phyloP scores from a whole-genome alignment of 331 rosid genomes.

The Acacia pycnantha region DNA sequence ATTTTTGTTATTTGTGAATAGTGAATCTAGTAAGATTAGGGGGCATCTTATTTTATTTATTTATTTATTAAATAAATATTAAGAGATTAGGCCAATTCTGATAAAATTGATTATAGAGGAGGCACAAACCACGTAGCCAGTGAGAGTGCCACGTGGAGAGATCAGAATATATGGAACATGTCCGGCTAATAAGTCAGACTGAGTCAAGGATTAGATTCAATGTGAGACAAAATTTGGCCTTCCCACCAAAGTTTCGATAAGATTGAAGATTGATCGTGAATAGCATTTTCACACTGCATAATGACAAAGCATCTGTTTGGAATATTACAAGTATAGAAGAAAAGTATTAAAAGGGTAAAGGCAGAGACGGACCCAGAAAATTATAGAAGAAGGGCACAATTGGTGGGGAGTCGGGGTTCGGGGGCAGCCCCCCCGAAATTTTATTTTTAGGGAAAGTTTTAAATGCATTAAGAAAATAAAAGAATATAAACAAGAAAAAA shows the following conservation, averaged over 20 bases:
- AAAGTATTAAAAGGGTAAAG: too few relatives aligned
- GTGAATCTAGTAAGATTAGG: constrained; percentile 29
- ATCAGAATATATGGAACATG: constrained; percentile 49
- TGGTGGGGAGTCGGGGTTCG: too few relatives aligned
- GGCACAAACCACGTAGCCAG: constrained; percentile 42
- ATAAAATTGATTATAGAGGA: constrained; percentile 13
- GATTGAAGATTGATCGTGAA: constrained; percentile 40
- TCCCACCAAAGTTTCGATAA: background rate
- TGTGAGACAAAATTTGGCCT: constrained; percentile 29
- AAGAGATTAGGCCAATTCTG: background rate
- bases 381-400: too few relatives aligned
- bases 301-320: background rate
- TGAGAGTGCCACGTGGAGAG: constrained; percentile 72
- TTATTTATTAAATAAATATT: background rate
- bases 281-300: constrained; percentile 23
- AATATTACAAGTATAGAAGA: background rate
- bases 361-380: too few relatives aligned
- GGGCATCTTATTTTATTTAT: background rate
- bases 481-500: too few relatives aligned
- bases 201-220: constrained; percentile 59
- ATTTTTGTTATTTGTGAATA: constrained; percentile 22
- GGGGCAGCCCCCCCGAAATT: too few relatives aligned
- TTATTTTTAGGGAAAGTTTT: too few relatives aligned
- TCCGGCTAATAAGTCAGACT: constrained; percentile 65
- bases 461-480: too few relatives aligned